Conservation (phyloP, 2,329 filamentous ascomycete species). For the Arachnomyces sp. region DNA sequence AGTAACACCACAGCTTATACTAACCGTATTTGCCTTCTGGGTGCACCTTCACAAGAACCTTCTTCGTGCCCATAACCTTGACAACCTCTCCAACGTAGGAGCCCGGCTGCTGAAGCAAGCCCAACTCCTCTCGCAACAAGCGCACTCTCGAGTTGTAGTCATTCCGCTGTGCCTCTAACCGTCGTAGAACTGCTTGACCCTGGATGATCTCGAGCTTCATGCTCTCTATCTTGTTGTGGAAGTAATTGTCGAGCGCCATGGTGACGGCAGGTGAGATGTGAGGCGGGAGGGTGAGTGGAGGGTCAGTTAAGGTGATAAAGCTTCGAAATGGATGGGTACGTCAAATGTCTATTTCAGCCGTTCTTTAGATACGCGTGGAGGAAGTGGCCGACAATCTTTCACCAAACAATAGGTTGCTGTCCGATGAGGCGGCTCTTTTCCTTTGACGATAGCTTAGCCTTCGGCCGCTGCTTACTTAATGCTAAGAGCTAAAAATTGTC, state of each 20-base stretch:
- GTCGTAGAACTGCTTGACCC: constrained; percentile 87
- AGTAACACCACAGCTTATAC: constrained; percentile 23
- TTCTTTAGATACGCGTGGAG: too few species aligned
- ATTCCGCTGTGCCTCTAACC: constrained; percentile 94
- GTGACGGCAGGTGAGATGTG: constrained; percentile 35
- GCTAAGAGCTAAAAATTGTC: neutral
- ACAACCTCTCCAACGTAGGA: constrained; percentile 99
- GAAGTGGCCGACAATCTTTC: neutral
- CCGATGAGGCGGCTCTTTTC: too few species aligned
- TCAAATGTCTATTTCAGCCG: neutral
- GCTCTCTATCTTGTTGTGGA: constrained; percentile 99
- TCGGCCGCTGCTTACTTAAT: too few species aligned
- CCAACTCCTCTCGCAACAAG: constrained; percentile 87
- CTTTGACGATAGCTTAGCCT: too few species aligned
- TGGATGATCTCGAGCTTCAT: constrained; percentile 99
- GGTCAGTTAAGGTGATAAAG: neutral
- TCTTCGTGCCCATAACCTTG: constrained; percentile 99
- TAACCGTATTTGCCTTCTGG: constrained; percentile 98
- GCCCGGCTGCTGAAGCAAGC: constrained; percentile 89
- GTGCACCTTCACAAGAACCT: constrained; percentile 97
- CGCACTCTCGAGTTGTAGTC: constrained; percentile 99
- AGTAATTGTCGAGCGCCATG: constrained; percentile 99
- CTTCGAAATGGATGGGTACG: neutral
- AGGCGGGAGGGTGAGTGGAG: constrained; percentile 15
- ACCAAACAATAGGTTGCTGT: too few species aligned